A percentile compares a stretch with the other conserved stretches of the same genome.
Evolutionary conservation across 495 filamentous ascomycete genomes (phyloP).

Genomic region (Pyrenopolyporus hunteri): DNA sequence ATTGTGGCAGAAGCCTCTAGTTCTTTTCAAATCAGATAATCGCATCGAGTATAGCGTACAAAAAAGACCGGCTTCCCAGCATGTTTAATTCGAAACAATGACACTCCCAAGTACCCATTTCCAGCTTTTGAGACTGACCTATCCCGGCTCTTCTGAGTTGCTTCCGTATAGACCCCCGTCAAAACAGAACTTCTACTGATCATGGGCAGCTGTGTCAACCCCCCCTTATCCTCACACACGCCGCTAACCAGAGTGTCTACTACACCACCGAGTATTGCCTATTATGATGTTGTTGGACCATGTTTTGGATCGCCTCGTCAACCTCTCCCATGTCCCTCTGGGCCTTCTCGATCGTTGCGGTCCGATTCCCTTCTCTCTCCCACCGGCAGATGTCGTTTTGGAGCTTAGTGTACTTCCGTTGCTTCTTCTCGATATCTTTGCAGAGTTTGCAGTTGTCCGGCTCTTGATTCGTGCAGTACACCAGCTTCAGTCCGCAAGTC

Average conservation of each 20-base stretch:
- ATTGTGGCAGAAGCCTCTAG: slow-evolving; percentile 9
- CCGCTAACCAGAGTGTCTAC: slow-evolving; percentile 23
- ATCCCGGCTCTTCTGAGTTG: slow-evolving; percentile 19
- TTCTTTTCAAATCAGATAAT: slow-evolving; percentile 18
- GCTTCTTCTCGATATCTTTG: slow-evolving; percentile 89
- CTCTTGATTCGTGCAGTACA: slow-evolving; percentile 69
- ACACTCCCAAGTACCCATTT: slow-evolving; percentile 26
- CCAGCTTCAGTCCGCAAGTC: slow-evolving; percentile 95
- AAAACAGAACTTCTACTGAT: slow-evolving; percentile 29
- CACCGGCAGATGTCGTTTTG: slow-evolving; percentile 79
- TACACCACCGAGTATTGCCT: slow-evolving; percentile 45
- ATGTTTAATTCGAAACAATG: slow-evolving; percentile 10
- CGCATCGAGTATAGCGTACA: slow-evolving; percentile 35
- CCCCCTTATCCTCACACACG: slow-evolving; percentile 6
- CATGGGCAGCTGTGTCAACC: slow-evolving; percentile 13
- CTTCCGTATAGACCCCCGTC: slow-evolving; percentile 17
- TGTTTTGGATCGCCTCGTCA: slow-evolving; percentile 65
- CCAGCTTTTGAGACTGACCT: slow-evolving; percentile 27
- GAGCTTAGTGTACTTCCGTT: slow-evolving; percentile 76
- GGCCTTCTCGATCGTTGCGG: slow-evolving; percentile 82
- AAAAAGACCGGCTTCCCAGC: slow-evolving; percentile 34
- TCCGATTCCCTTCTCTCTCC: slow-evolving; percentile 73
- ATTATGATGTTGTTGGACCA: slow-evolving; percentile 56
- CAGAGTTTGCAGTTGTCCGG: slow-evolving; percentile 77
- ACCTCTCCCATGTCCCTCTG: slow-evolving; percentile 66